Percentiles rank a stretch among this genome's conserved stretches.
These are phyloP conservation scores for Verticillium nonalfalfae DNA, from an alignment of 2,329 filamentous ascomycete genomes.

Conservation along the genomic window DNA sequence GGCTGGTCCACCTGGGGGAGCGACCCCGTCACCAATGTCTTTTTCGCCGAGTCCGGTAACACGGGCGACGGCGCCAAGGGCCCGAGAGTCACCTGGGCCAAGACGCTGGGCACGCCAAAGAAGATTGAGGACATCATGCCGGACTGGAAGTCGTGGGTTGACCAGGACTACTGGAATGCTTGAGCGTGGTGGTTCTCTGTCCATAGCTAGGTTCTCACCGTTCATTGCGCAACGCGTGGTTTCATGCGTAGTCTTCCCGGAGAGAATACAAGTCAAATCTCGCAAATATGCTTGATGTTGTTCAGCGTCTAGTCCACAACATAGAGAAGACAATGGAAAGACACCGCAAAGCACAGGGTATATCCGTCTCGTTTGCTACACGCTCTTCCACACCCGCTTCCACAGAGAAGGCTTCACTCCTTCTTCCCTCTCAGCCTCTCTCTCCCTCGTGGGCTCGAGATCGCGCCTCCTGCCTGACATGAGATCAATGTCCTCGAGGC, in stretches of 20 bases:
- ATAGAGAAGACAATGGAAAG: neutral
- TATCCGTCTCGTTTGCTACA: neutral
- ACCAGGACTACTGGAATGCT: slow-evolving; percentile 6
- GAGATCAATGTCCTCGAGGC: slow-evolving; percentile 47
- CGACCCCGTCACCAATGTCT: slow-evolving; percentile 42
- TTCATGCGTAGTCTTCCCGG: too few relatives aligned
- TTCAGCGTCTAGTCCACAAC: neutral
- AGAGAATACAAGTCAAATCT: neutral
- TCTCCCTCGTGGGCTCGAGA: slow-evolving; percentile 37
- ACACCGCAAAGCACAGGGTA: neutral
- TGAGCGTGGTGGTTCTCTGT: neutral
- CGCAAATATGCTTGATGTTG: neutral
- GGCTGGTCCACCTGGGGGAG: slow-evolving; percentile 54
- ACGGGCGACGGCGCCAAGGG: slow-evolving; percentile 49
- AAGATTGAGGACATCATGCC: slow-evolving; percentile 15
- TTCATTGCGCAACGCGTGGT: too few relatives aligned
- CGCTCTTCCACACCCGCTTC: slow-evolving; percentile 32
- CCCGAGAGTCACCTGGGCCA: slow-evolving; percentile 37
- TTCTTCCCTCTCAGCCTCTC: slow-evolving; percentile 16
- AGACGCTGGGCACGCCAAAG: slow-evolving; percentile 26
- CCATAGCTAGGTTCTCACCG: too few relatives aligned
- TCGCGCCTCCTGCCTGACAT: slow-evolving; percentile 49
- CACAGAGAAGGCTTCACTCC: slow-evolving; percentile 24
- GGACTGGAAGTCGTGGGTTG: slow-evolving; percentile 7
- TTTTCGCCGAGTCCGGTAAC: slow-evolving; percentile 54